Base-by-base conservation (phyloP, 352 stramenopile genomes). In the Phytophthora aleatoria region DNA sequence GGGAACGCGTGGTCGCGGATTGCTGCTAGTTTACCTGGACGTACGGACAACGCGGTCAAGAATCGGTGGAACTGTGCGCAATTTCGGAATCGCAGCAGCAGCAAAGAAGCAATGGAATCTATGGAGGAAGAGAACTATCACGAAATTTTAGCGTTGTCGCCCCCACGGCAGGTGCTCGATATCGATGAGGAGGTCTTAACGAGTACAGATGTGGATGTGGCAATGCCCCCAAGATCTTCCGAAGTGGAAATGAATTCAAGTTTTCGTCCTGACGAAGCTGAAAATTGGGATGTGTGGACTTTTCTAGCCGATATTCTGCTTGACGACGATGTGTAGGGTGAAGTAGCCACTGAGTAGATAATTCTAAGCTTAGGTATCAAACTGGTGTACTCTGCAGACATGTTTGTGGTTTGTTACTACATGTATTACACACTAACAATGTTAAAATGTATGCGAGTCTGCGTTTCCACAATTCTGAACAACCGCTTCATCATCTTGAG, bases 1-100 rank as follows among this genome's bases (percentile, higher is more conserved):
- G 79, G 76, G 5, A 85, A 88, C 30, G 50, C 69, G 11, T 88
- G 79, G 79, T 68, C 74, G 13, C 76, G 76, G 28, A 86, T 88
- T 38, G 73, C 76, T 45, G 61, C 74, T 5, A 26, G 57, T 35
- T 69, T 88, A 10, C 67, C 70, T n/a, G 79, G 79, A 2, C 67
- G 79, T 9, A 84, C 76, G 3, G 79, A 84, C 47, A 88, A 86
- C 41, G 70, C 74, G 1, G 67, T 83, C 30, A 88, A 88, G 51
- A 86, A 86, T 49, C 76, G 66, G 6, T 88, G 79, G 76, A 64
- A 84, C 15, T 74, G 69, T 12, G 65, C 55, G 45, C 47, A 30
- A 47, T 33, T 57, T 11, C 35, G 28, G 24, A 15, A 16, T 43
- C 57, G 45, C 3, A 28, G 50, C n/a, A 3, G 20, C 20, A 16